These are phyloP conservation scores for Elaeagnus macrophylla DNA, from an alignment of 306 rosid species.

Conservation along the genomic window DNA sequence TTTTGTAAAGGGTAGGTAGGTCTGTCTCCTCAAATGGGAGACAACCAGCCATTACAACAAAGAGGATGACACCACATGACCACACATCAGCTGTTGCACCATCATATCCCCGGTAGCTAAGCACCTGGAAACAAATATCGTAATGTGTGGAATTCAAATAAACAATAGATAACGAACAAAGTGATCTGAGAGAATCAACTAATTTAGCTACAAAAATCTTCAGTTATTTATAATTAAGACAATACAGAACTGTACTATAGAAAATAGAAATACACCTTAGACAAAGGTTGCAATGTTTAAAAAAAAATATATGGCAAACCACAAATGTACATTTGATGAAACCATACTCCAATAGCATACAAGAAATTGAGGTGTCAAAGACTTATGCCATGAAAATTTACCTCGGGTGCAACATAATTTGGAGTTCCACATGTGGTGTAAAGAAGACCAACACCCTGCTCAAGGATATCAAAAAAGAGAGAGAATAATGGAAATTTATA, in stretches of 20 bases:
- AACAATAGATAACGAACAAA: too few species aligned
- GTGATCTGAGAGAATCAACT: too few species aligned
- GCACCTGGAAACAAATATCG: conserved; percentile 50
- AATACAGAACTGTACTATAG: too few species aligned
- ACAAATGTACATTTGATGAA: not conserved
- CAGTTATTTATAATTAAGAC: too few species aligned
- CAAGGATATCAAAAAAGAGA: conserved; percentile 4
- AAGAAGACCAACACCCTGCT: conserved; percentile 68
- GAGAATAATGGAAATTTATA: not conserved
- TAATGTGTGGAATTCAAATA: conserved; percentile 1
- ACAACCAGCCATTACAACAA: conserved; percentile 79
- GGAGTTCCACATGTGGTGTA: conserved; percentile 98
- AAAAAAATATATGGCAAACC: not conserved
- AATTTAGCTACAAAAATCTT: too few species aligned
- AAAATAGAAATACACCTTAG: conserved; percentile 1
- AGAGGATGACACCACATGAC: conserved; percentile 96
- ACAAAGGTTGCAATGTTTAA: not conserved
- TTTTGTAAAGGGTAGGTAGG: conserved; percentile 53
- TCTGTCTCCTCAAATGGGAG: conserved; percentile 81
- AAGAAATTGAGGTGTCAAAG: not conserved
- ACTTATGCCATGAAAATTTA: conserved; percentile 17
- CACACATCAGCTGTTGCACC: conserved; percentile 98
- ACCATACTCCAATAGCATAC: not conserved
- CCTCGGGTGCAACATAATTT: conserved; percentile 97
- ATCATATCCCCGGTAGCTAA: conserved; percentile 63